A percentile compares a stretch with the other conserved stretches of the same genome.
Conservation (phyloP, 148 eudicot species). For the Cornus suecica region DNA sequence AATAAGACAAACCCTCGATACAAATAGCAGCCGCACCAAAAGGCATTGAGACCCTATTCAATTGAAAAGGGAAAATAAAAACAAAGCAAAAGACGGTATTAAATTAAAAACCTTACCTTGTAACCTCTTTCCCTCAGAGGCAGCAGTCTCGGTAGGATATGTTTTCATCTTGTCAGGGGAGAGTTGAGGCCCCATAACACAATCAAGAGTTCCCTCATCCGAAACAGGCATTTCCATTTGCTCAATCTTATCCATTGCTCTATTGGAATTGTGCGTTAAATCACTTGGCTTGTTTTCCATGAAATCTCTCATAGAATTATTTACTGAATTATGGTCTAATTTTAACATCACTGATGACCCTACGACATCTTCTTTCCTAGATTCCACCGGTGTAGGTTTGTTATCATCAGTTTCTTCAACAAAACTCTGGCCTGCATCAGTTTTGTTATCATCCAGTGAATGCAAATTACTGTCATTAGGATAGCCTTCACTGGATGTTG, state of each 20-base stretch:
- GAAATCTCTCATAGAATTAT: constrained; percentile 75
- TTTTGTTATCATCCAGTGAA: constrained; percentile 78
- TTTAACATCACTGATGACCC: constrained; percentile 67
- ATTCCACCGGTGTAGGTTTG: constrained; percentile 44
- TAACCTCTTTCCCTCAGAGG: not conserved
- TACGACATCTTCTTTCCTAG: constrained; percentile 55
- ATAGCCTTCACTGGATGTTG: constrained; percentile 54
- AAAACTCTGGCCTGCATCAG: constrained; percentile 46
- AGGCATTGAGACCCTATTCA: too few species aligned
- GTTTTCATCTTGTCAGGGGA: constrained; percentile 20
- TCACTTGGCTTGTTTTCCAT: constrained; percentile 69
- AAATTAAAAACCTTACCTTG: not conserved
- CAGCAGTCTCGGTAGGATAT: not conserved
- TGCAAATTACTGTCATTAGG: constrained; percentile 58
- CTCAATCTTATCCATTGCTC: constrained; percentile 40
- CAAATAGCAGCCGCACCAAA: not conserved
- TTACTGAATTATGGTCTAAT: constrained; percentile 78
- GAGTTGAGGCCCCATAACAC: constrained; percentile 46
- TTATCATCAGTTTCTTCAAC: constrained; percentile 46
- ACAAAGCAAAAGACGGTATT: too few species aligned
- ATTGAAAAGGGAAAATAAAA: too few species aligned
- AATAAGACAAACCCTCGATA: too few species aligned
- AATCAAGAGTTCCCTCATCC: constrained; percentile 45
- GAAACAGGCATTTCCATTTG: constrained; percentile 34
- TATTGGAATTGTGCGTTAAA: constrained; percentile 29